Percentiles rank a stretch among this genome's conserved stretches.
Evolutionary conservation across 495 filamentous ascomycete species (phyloP).

Genomic region (Aspergillus avenaceus): DNA sequence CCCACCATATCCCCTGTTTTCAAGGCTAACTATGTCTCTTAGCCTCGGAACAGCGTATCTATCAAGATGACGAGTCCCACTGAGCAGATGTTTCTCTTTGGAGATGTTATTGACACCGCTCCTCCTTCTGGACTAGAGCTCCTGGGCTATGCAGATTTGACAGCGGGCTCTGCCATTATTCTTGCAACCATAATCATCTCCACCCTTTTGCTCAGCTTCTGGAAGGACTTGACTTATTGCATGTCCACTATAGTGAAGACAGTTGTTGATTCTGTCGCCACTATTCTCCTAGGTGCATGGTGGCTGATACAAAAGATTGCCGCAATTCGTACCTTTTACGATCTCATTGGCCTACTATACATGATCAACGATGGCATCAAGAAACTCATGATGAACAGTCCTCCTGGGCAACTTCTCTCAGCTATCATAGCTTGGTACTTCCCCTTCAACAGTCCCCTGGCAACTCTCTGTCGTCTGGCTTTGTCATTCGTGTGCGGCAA

Average conservation of each 20-base stretch:
- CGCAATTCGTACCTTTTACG: neutral
- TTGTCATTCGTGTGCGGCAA: neutral
- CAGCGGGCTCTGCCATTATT: neutral
- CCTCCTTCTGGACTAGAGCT: neutral
- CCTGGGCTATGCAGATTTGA: constrained; percentile 10
- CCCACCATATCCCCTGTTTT: too few species aligned
- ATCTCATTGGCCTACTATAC: neutral
- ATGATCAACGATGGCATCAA: neutral
- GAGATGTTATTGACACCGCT: constrained; percentile 4
- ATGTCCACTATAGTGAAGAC: neutral
- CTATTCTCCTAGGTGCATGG: neutral
- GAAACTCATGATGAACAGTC: neutral
- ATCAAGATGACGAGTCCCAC: constrained; percentile 10
- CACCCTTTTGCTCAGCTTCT: neutral
- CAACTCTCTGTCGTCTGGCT: neutral
- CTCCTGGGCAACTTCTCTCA: neutral
- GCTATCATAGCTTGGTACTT: constrained; percentile 4
- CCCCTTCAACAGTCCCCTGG: constrained; percentile 2
- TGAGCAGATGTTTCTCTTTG: constrained; percentile 15
- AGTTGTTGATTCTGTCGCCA: neutral
- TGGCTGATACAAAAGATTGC: neutral
- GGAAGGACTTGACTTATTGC: neutral
- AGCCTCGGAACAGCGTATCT: too few species aligned
- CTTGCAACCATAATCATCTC: constrained; percentile 4
- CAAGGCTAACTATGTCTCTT: too few species aligned